Conservation (phyloP, 768 basidiomycete genomes). For the Dacryopinax spathularia region DNA sequence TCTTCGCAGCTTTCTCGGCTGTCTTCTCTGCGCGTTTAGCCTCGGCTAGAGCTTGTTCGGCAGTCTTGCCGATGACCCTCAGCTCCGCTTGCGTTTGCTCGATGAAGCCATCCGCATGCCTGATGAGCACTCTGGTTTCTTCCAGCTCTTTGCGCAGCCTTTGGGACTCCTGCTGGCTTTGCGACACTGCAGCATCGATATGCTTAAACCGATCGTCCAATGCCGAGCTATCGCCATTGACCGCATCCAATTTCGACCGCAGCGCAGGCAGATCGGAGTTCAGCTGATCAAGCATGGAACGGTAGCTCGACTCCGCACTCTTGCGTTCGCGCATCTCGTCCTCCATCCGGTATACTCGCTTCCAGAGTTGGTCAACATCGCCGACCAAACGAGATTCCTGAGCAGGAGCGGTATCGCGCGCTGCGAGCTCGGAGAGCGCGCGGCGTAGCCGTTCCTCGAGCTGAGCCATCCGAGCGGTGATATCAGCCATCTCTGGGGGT, state of each 20-base stretch:
- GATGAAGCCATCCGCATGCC: not conserved
- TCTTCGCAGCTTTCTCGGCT: not conserved
- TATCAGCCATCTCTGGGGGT: not conserved
- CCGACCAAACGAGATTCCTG: not conserved
- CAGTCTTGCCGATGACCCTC: not conserved
- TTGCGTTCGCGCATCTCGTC: slow-evolving; percentile 1
- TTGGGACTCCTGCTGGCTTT: not conserved
- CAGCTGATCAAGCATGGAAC: not conserved
- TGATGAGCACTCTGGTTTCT: not conserved
- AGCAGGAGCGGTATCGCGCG: not conserved
- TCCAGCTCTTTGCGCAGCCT: not conserved
- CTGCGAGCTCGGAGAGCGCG: not conserved
- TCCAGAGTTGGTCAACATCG: not conserved
- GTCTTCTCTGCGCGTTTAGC: not conserved
- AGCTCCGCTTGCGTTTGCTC: not conserved
- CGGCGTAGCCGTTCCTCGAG: not conserved
- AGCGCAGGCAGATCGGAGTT: not conserved
- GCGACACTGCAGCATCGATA: not conserved
- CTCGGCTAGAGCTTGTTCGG: not conserved
- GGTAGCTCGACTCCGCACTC: not conserved
- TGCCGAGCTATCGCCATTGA: not conserved
- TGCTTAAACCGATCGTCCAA: not conserved
- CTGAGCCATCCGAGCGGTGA: not conserved
- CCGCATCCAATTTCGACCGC: not conserved
- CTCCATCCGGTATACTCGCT: not conserved